Conservation (phyloP, 768 basidiomycete species). For the Amanita rimosa region DNA sequence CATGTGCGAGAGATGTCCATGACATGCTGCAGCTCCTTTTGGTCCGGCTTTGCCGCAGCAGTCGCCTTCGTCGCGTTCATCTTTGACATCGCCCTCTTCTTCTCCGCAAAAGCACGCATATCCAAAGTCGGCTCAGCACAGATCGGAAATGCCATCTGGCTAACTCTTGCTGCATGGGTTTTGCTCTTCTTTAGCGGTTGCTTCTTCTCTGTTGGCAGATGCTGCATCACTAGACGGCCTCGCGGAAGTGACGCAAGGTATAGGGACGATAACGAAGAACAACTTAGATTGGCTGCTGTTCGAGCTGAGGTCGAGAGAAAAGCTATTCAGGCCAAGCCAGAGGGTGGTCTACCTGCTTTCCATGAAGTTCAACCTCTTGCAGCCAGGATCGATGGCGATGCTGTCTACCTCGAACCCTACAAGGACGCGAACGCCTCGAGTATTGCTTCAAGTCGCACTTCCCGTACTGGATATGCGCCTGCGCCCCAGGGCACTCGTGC, state of each 20-base stretch:
- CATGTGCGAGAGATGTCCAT: conserved; percentile 83
- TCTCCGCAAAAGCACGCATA: conserved; percentile 79
- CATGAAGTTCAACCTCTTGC: conserved; percentile 66
- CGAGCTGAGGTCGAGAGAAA: conserved; percentile 83
- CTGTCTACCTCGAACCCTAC: conserved; percentile 38
- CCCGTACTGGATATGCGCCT: conserved; percentile 48
- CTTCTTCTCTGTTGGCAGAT: conserved; percentile 75
- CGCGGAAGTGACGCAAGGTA: conserved; percentile 15
- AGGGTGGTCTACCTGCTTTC: conserved; percentile 68
- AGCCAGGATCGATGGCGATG: conserved; percentile 43
- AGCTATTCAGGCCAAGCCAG: conserved; percentile 42
- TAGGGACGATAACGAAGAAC: conserved; percentile 38
- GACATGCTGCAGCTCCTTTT: conserved; percentile 69
- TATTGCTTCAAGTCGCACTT: conserved; percentile 20
- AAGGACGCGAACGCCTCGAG: conserved; percentile 14
- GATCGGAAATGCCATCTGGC: conserved; percentile 87
- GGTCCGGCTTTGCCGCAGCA: conserved; percentile 72
- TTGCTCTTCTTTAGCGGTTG: conserved; percentile 87
- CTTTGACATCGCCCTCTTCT: conserved; percentile 88
- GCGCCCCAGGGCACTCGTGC: conserved; percentile 56
- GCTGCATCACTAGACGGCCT: conserved; percentile 55
- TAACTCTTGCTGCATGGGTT: conserved; percentile 79
- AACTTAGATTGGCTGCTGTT: conserved; percentile 72
- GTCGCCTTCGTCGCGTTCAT: conserved; percentile 82
- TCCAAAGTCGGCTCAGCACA: conserved; percentile 66